These are phyloP conservation scores for Pseudonectria buxi DNA, from an alignment of 2,329 filamentous ascomycete genomes.

Conservation along the genomic window DNA sequence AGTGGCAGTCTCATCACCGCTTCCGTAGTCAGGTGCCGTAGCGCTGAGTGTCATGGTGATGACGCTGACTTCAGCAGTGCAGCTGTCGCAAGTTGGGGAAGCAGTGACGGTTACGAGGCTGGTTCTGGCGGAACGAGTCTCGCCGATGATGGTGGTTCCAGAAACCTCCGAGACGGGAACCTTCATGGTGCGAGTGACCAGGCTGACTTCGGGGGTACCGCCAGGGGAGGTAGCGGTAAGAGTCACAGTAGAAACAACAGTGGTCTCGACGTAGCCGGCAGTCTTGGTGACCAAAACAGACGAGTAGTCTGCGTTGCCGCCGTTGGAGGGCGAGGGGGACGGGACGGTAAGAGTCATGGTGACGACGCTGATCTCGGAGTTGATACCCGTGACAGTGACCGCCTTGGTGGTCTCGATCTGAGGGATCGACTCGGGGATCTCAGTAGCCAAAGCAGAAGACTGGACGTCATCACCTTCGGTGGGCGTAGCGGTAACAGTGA, in stretches of 20 bases:
- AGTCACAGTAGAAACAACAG: slow-evolving; percentile 1
- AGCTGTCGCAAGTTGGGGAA: neutral
- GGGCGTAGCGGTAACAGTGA: slow-evolving; percentile 9
- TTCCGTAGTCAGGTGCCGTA: slow-evolving; percentile 10
- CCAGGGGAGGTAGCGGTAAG: slow-evolving; percentile 1
- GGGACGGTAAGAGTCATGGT: slow-evolving; percentile 9
- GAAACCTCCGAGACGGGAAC: no score
- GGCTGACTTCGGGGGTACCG: neutral
- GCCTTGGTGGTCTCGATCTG: slow-evolving; percentile 12
- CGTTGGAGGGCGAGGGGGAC: neutral
- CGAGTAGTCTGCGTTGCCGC: neutral
- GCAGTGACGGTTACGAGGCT: neutral
- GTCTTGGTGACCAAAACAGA: slow-evolving; percentile 9
- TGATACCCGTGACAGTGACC: slow-evolving; percentile 6
- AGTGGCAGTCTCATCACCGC: slow-evolving; percentile 4
- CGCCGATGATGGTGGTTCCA: no score
- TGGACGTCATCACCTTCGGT: slow-evolving; percentile 5
- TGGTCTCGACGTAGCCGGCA: slow-evolving; percentile 1
- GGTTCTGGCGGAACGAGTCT: neutral
- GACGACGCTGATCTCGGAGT: slow-evolving; percentile 4
- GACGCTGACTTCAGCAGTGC: neutral
- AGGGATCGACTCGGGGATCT: slow-evolving; percentile 9
- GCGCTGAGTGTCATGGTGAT: slow-evolving; percentile 1
- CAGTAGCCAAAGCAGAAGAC: slow-evolving; percentile 8
- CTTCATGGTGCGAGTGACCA: no score